Evolutionary conservation across 768 basidiomycete species (phyloP).

Genomic region (Lactarius evosmus): DNA sequence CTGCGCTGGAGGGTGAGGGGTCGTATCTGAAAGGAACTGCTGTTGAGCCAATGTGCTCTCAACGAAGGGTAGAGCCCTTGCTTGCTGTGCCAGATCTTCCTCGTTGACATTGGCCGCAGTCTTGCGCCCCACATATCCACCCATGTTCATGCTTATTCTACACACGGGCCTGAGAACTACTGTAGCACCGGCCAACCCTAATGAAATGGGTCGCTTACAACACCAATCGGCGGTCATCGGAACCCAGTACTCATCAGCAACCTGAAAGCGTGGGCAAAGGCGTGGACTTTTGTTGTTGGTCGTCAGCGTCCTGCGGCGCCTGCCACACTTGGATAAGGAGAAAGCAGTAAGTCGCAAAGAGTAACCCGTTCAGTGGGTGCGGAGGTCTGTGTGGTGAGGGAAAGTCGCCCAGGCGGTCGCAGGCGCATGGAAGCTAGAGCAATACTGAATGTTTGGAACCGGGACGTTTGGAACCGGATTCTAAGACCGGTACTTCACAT

Average conservation of each 20-base stretch:
- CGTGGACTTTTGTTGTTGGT: too few species aligned
- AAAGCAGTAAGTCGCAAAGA: constrained; percentile 82
- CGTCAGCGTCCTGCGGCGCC: too few species aligned
- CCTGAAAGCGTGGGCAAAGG: too few species aligned
- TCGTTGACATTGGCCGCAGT: constrained; percentile 80
- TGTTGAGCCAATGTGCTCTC: background rate
- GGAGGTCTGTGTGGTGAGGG: constrained; percentile 45
- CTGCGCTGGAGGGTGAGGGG: background rate
- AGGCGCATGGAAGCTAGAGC: constrained; percentile 60
- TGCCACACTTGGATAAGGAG: constrained; percentile 63
- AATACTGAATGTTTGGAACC: constrained; percentile 56
- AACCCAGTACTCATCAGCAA: constrained; percentile 52
- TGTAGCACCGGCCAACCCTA: background rate
- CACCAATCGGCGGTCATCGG: constrained; percentile 87
- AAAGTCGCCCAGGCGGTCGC: constrained; percentile 33
- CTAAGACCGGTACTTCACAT: constrained; percentile 81
- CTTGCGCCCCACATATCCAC: constrained; percentile 51
- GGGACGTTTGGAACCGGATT: constrained; percentile 57
- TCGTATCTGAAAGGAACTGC: background rate
- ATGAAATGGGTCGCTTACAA: constrained; percentile 61
- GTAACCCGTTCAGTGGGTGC: constrained; percentile 78
- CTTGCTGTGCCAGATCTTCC: constrained; percentile 59
- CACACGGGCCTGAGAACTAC: background rate
- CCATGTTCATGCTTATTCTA: background rate
- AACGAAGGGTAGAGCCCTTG: background rate